Conservation (phyloP, 495 filamentous ascomycete genomes). For the Penicillium parvum region DNA sequence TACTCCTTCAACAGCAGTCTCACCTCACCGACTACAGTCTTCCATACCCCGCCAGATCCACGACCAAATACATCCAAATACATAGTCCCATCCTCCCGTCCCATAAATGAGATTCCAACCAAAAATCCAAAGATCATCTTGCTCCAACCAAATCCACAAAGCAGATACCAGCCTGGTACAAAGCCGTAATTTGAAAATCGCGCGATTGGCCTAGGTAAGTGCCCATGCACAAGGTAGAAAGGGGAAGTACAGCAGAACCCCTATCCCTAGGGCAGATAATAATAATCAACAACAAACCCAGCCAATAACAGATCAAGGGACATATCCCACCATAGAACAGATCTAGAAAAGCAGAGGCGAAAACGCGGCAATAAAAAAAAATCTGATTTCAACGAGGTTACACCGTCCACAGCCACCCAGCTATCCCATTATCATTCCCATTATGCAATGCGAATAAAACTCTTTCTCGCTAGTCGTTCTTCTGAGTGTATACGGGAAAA, state of each 20-base stretch:
- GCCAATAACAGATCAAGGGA: no score
- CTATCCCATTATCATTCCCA: no score
- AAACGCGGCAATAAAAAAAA: no score
- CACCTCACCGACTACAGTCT: no score
- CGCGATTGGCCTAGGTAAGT: no score
- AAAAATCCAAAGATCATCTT: not conserved
- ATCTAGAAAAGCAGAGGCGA: no score
- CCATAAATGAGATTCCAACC: constrained; percentile 1
- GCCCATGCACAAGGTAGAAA: no score
- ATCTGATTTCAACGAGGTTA: not conserved
- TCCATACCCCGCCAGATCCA: constrained; percentile 8
- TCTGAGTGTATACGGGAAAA: not conserved
- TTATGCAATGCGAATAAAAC: not conserved
- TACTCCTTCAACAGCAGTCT: not conserved
- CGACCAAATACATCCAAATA: not conserved
- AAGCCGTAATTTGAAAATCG: not conserved
- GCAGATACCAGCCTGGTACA: not conserved
- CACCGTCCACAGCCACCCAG: not conserved
- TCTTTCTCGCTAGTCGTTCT: no score
- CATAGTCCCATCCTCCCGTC: not conserved
- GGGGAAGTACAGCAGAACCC: no score
- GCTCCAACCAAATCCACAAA: not conserved
- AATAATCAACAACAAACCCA: no score
- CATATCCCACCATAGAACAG: no score
- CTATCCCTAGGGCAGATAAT: no score